Percentiles rank a stretch among this genome's conserved stretches.
Conservation (phyloP, 2,329 filamentous ascomycete genomes). For the Venturia nashicola region DNA sequence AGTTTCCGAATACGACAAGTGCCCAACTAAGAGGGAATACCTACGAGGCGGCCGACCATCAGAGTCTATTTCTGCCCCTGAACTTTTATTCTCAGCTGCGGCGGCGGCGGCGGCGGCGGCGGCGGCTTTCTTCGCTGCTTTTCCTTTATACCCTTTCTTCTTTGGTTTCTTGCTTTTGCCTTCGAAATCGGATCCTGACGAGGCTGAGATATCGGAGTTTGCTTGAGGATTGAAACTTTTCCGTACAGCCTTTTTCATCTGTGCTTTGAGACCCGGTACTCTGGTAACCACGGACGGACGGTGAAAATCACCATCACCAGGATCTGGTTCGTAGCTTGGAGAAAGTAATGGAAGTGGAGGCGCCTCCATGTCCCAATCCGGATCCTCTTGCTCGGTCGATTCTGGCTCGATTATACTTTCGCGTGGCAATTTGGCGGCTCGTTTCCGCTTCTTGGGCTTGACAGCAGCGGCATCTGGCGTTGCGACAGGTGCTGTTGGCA, state of each 20-base stretch:
- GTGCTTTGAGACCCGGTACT: constrained; percentile 5
- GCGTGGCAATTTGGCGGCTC: background rate
- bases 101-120: background rate
- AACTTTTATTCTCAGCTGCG: background rate
- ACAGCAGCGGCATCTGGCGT: background rate
- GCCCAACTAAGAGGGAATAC: constrained; percentile 52
- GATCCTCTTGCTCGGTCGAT: constrained; percentile 4
- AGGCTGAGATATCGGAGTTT: background rate
- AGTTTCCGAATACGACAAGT: constrained; percentile 82
- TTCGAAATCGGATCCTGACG: constrained; percentile 6
- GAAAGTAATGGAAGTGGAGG: constrained; percentile 1
- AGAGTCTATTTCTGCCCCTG: constrained; percentile 3
- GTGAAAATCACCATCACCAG: constrained; percentile 7
- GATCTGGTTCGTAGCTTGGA: constrained; percentile 7
- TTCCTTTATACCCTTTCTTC: background rate
- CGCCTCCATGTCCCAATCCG: background rate
- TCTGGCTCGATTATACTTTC: constrained; percentile 4
- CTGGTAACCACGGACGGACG: constrained; percentile 5
- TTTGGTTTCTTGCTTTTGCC: background rate
- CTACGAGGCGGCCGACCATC: constrained; percentile 27
- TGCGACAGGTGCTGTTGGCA: background rate
- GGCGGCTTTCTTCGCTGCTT: background rate
- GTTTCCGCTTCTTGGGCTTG: constrained; percentile 7
- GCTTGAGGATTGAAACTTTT: background rate
- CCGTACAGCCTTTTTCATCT: constrained; percentile 3